Evolutionary conservation across 257 asterid genomes (phyloP).

Genomic region (Gynochthodes officinalis): DNA sequence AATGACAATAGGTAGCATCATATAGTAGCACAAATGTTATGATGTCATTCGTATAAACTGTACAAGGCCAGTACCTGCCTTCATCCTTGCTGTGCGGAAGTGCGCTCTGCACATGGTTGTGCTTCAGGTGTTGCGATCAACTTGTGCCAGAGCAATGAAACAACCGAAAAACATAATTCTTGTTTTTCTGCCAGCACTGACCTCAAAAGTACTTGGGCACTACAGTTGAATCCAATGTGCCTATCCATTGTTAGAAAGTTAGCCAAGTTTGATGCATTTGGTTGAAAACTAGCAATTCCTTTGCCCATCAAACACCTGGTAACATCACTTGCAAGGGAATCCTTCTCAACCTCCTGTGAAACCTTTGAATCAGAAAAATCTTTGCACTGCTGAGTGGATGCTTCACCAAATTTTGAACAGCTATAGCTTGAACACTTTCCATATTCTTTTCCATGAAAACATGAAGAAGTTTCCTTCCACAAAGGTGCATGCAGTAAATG

Average conservation of each 20-base stretch:
- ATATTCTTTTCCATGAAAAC: constrained; percentile 57
- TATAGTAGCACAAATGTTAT: neutral
- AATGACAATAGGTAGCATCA: neutral
- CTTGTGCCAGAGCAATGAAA: constrained; percentile 97
- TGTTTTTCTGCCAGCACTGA: constrained; percentile 82
- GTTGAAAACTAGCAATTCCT: constrained; percentile 59
- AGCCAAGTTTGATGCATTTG: constrained; percentile 91
- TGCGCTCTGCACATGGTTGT: constrained; percentile 89
- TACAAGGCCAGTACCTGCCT: constrained; percentile 67
- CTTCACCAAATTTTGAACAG: constrained; percentile 44
- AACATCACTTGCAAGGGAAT: constrained; percentile 30
- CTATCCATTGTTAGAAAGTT: constrained; percentile 90
- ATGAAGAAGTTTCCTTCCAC: constrained; percentile 38
- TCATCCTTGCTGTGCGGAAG: constrained; percentile 99
- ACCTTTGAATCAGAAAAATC: constrained; percentile 41
- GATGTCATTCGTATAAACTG: constrained; percentile 1
- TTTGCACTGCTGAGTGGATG: constrained; percentile 40
- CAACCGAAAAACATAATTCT: constrained; percentile 92
- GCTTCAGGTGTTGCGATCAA: constrained; percentile 92
- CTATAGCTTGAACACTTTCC: constrained; percentile 45
- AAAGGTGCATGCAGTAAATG: constrained; percentile 61
- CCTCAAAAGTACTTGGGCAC: constrained; percentile 70
- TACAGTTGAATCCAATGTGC: constrained; percentile 82
- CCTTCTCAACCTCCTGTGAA: constrained; percentile 34
- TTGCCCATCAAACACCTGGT: constrained; percentile 47